Conservation (phyloP, 805 yeast species). For the Monosporozyma aquatica region DNA sequence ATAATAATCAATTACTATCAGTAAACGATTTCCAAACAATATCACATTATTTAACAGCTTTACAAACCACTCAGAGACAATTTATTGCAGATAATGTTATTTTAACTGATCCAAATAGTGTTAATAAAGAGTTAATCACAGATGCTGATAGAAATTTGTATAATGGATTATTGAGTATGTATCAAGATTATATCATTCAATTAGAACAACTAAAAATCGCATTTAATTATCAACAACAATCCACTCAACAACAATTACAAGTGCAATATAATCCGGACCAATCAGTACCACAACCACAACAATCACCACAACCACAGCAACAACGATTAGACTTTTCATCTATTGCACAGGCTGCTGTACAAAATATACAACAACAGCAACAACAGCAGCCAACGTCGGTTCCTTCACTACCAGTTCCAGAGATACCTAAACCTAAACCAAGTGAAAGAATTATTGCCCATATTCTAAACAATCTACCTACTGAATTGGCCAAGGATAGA, state of each 20-base stretch:
- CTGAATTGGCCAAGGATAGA: slow-evolving; percentile 20
- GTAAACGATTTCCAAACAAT: slow-evolving; percentile 7
- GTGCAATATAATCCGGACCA: too few species aligned
- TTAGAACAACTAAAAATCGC: slow-evolving; percentile 11
- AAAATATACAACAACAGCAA: not conserved
- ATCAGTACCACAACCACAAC: too few species aligned
- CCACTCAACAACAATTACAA: slow-evolving; percentile 1
- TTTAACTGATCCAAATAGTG: slow-evolving; percentile 11
- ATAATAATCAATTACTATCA: not conserved
- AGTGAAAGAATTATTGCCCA: slow-evolving; percentile 12
- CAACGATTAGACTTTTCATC: not conserved
- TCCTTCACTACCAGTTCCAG: not conserved
- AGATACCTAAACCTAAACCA: not conserved
- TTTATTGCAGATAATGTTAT: slow-evolving; percentile 25
- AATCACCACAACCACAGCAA: not conserved
- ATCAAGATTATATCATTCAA: slow-evolving; percentile 23
- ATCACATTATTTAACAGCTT: slow-evolving; percentile 16
- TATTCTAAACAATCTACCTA: slow-evolving; percentile 20
- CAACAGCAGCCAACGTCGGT: not conserved
- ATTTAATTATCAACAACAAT: not conserved
- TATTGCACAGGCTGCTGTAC: not conserved
- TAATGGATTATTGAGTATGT: slow-evolving; percentile 26
- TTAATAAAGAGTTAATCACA: slow-evolving; percentile 20
- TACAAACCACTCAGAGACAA: slow-evolving; percentile 17
- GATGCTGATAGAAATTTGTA: slow-evolving; percentile 24